A percentile compares a stretch with the other conserved stretches of the same genome.
Conservation (phyloP, 768 basidiomycete genomes). For the Pleurotus eryngii region DNA sequence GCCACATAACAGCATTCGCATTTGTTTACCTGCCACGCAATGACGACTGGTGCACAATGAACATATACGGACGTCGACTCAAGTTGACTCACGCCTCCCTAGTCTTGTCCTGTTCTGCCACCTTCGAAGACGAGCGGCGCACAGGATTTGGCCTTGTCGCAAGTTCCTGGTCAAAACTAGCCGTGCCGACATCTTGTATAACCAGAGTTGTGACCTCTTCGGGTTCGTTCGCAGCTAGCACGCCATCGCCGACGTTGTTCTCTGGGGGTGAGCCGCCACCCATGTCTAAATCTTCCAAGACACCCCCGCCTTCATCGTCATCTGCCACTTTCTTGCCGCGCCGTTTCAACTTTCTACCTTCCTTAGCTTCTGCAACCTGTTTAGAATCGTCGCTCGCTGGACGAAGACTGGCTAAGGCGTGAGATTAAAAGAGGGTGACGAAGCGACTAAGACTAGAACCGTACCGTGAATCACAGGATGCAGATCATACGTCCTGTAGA, state of each 20-base stretch:
- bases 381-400: slow-evolving; percentile 4
- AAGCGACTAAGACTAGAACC: slow-evolving; percentile 4
- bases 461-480: slow-evolving; percentile 59
- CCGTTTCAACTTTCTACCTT: background rate
- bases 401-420: slow-evolving; percentile 4
- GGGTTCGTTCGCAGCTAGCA: background rate
- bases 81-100: background rate
- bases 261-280: background rate
- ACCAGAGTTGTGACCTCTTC: slow-evolving; percentile 1
- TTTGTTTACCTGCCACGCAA: too few species aligned
- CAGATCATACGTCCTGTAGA: slow-evolving; percentile 75
- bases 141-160: background rate
- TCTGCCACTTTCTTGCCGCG: background rate
- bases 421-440: background rate
- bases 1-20: too few species aligned
- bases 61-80: background rate
- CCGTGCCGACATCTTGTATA: background rate
- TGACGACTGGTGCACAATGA: too few species aligned
- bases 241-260: background rate
- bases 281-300: background rate
- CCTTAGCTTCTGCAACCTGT: slow-evolving; percentile 1
- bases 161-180: background rate
- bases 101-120: background rate
- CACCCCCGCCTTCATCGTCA: background rate
- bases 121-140: background rate